Evolutionary conservation across 192 early-diverging fungal genomes (phyloP).

Genomic region (Coemansia sp.): DNA sequence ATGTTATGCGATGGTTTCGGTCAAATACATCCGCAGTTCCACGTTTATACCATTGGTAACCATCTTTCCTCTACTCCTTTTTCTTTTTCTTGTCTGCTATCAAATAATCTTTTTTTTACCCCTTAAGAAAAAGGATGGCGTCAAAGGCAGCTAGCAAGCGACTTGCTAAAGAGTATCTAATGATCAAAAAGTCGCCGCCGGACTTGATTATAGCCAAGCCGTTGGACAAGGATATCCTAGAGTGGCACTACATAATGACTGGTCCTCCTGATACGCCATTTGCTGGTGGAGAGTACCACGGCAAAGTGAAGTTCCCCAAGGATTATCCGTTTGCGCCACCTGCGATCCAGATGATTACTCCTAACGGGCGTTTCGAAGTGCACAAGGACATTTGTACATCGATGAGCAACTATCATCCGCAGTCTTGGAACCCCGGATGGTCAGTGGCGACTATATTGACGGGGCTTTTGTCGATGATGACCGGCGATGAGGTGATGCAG

Average conservation of each 20-base stretch:
- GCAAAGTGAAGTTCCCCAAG: conserved; percentile 86
- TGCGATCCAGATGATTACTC: conserved; percentile 77
- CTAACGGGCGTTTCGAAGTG: conserved; percentile 88
- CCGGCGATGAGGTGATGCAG: conserved; percentile 78
- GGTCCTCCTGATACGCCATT: conserved; percentile 89
- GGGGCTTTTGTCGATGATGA: conserved; percentile 91
- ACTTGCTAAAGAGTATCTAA: conserved; percentile 76
- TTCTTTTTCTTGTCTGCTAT: neutral
- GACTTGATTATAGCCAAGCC: conserved; percentile 91
- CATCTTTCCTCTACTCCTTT: neutral
- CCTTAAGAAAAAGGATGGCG: conserved; percentile 57
- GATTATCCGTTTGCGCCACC: conserved; percentile 97
- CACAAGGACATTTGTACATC: conserved; percentile 95
- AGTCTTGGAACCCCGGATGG: conserved; percentile 98
- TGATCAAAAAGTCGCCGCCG: conserved; percentile 78
- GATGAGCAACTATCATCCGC: conserved; percentile 93
- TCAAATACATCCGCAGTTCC: neutral
- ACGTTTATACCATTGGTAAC: neutral
- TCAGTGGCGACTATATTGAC: conserved; percentile 90
- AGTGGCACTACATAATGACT: conserved; percentile 96
- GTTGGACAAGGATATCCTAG: conserved; percentile 92
- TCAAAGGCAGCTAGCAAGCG: conserved; percentile 76
- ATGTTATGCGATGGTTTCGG: neutral
- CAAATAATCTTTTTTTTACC: neutral
- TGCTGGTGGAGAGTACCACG: conserved; percentile 88